These are phyloP conservation scores for Auxenochlorella protothecoides DNA, from an alignment of 139 green algal genomes.

Conservation along the genomic window DNA sequence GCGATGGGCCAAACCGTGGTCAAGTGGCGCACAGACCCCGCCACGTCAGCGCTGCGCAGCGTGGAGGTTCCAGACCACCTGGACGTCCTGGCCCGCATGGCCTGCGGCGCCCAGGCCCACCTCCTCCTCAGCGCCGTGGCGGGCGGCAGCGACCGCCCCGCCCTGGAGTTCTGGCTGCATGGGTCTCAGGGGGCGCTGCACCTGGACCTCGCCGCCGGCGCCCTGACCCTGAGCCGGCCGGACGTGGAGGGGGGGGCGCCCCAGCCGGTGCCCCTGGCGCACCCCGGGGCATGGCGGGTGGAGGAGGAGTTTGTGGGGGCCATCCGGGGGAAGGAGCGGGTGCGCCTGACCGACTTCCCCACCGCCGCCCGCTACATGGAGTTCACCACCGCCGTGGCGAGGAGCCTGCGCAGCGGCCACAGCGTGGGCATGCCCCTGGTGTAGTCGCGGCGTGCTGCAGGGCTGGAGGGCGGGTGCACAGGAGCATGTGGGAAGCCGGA, in stretches of 20 bases:
- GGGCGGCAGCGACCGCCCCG: constrained; percentile 1
- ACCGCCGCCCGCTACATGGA: constrained; percentile 26
- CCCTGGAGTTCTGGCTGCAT: constrained; percentile 13
- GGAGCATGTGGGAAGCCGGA: too few relatives aligned
- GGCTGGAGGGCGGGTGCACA: too few relatives aligned
- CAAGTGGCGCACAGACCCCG: constrained; percentile 2
- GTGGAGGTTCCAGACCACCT: constrained; percentile 22
- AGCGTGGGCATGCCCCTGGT: constrained; percentile 8
- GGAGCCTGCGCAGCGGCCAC: constrained; percentile 9
- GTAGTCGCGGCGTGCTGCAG: too few relatives aligned
- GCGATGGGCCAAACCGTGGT: constrained; percentile 15
- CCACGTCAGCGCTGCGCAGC: not conserved
- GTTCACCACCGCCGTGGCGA: constrained; percentile 25
- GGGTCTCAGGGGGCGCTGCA: constrained; percentile 21
- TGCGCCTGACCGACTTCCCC: constrained; percentile 10
- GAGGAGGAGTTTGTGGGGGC: constrained; percentile 27
- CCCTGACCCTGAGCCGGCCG: constrained; percentile 4
- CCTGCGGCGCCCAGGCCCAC: constrained; percentile 23
- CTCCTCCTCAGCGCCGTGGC: constrained; percentile 18
- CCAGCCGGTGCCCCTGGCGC: constrained; percentile 5
- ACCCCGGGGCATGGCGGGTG: constrained; percentile 12
- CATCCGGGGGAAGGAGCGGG: constrained; percentile 12
- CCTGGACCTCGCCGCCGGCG: constrained; percentile 12
- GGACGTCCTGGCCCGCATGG: constrained; percentile 20
- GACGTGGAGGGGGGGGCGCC: too few relatives aligned